A percentile compares a stretch with the other conserved stretches of the same genome.
Conservation (phyloP, 306 rosid species). For the Castanea sativa region DNA sequence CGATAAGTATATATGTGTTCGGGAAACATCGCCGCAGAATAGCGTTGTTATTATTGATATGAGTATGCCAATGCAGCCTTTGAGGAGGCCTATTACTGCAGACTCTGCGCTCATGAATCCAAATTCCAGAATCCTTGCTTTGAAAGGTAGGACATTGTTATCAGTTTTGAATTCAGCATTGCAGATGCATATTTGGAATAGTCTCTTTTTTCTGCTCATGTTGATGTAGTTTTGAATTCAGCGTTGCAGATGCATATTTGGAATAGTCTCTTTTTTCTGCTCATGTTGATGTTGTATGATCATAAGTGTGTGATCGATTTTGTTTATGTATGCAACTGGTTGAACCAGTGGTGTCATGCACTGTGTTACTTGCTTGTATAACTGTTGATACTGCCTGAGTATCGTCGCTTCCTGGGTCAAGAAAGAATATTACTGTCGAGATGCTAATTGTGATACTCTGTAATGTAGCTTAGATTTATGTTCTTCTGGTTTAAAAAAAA, state of each 20-base stretch:
- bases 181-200: slow-evolving; percentile 1
- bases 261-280: neutral
- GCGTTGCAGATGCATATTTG: neutral
- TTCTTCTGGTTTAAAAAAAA: neutral
- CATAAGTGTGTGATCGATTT: neutral
- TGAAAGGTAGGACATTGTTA: slow-evolving; percentile 61
- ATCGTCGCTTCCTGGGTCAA: neutral
- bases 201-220: neutral
- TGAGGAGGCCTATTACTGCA: slow-evolving; percentile 96
- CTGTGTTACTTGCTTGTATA: neutral
- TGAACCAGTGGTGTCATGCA: neutral
- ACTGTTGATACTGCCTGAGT: neutral
- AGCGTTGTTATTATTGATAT: slow-evolving; percentile 90
- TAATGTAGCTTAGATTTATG: neutral
- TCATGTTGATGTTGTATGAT: neutral
- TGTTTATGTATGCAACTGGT: neutral
- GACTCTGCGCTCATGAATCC: slow-evolving; percentile 99
- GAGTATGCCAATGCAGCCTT: slow-evolving; percentile 90
- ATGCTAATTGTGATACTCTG: neutral
- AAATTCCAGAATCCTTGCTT: slow-evolving; percentile 84
- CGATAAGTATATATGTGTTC: slow-evolving; percentile 88
- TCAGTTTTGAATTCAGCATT: neutral
- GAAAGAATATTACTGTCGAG: neutral
- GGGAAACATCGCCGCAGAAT: slow-evolving; percentile 91
- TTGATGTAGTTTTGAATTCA: neutral